Evolutionary conservation across 2,329 filamentous ascomycete genomes (phyloP), one percentile per base, ranked within the genome.

Genomic region (Aureobasidium pullulans): DNA sequence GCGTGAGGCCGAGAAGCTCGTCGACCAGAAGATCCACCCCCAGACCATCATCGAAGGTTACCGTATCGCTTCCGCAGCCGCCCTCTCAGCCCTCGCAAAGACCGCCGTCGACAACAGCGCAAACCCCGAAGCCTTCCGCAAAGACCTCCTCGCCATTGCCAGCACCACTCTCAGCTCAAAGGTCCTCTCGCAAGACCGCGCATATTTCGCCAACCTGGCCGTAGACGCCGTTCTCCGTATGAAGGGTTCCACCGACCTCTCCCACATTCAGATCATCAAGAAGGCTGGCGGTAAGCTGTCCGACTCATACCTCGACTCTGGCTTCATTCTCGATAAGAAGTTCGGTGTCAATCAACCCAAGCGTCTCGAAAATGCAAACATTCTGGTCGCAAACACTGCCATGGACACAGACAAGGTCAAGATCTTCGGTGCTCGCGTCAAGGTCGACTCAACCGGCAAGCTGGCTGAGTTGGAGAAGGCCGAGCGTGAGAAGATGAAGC

Each of bases 371-470:
- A 97, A 99, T 74, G 94, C 93, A 66, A 99, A 97, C 80, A 99
- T 99, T 65, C 77, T 99, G 60, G 89, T 99, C 23, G 94, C 94
- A 64, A 99, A 99, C 78, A 99, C 94, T 50, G 89, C 92, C 11
- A 99, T 99, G 94, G 94, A 99, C 76, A 99, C 94, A 37, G 94
- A 99, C 78, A 99, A 99, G 82, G 90, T 99, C 79, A 99, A 99
- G 83, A 97, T 99, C 69, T 99, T 99, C 69, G 94, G 94, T 64
- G 94, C 94, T 15, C 85, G 93, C 61, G 90, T 99, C 69, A 97
- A 97, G 83, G 94, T 99, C 62, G 89, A 90, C 66, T 93, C 90
- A 34, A 99, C 94, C 3, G 90, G 90, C 73, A 96, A 97, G 81
- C 83, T 99, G 52, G 94, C 94, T n/a, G 94, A 99, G 70, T 81